Evolutionary conservation across 2,329 filamentous ascomycete species (phyloP).

Genomic region (Diaporthe humulicola): DNA sequence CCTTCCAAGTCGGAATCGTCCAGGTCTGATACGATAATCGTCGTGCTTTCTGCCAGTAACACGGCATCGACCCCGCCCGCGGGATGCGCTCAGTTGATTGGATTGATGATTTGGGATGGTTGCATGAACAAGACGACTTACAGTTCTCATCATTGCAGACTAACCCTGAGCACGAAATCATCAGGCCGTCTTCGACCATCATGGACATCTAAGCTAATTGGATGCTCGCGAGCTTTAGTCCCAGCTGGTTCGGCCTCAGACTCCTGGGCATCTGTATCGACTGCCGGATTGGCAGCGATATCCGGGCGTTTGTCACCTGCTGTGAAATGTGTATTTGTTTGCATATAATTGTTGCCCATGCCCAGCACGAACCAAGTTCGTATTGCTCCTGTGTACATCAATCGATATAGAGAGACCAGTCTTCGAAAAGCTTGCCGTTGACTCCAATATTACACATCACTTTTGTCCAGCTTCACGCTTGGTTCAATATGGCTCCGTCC

Average conservation of each 20-base stretch:
- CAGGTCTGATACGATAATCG: neutral
- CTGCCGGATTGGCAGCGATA: conserved; percentile 1
- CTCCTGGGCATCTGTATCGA: neutral
- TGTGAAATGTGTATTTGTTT: neutral
- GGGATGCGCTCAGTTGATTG: neutral
- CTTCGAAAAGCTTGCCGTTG: neutral
- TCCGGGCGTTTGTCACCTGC: neutral
- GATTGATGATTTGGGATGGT: neutral
- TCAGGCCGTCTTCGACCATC: conserved; percentile 21
- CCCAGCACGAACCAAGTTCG: neutral
- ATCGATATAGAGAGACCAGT: neutral
- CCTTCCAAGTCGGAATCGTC: neutral
- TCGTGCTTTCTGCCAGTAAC: neutral
- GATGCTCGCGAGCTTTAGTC: neutral
- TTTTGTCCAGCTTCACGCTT: neutral
- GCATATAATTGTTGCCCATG: neutral
- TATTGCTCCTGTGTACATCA: no score
- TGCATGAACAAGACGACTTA: conserved; percentile 1
- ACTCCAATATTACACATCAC: neutral
- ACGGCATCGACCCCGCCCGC: neutral
- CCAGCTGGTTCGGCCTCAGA: neutral
- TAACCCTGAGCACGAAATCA: conserved; percentile 24
- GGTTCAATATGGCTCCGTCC: conserved; percentile 42
- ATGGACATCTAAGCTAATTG: neutral
- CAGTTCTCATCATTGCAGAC: neutral